Base-by-base conservation (phyloP, 129 eudicot genomes). In the Flaveria robusta region DNA sequence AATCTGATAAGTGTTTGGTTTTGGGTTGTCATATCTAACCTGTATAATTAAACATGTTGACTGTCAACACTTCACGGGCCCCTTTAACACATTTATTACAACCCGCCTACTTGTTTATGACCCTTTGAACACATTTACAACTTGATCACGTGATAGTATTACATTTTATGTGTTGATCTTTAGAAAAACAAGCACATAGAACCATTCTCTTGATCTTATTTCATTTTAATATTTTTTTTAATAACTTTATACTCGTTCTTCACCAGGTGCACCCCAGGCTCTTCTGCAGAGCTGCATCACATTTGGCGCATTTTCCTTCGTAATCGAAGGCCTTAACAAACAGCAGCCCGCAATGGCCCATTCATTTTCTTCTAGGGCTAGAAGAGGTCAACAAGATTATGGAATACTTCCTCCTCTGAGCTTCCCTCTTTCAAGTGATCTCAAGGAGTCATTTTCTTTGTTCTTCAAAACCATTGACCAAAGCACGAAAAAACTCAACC, bases 271-370 rank as follows among this genome's bases (percentile, higher is more conserved):
- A 45, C 97, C 98, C 20, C 96, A 87, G 70, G 91, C 92, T 45
- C 96, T 93, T 71, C 88, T 90, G 14, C 96, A 90, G 74, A 93
- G 87, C 78, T 93, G 98, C 55, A 69, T 88, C 59, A 93, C 97
- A 13, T 90, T 90, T 68, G 98, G 98, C 60, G 97, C 97, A 31
- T 93, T 93, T 74, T 88, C 97, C 2, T 87, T 90, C 69, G 49
- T 93, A 46, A 78, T 90, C 3, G 98, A 93, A 85, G 91, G 93
- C n/a, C 89, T 90, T 31, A 93, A 93, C 93, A 88, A 88, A 79
- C 84, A 75, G 78, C 92, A 86, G 77, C 86, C 98, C 19, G 97
- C 98, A 49, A 79, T 90, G 87, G 98, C 98, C 34, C 87, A 66
- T 51, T 76, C 95, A 39, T 47, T 75, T 47, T 63, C 86, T 50